Percentiles rank a stretch among this genome's conserved stretches.
These are phyloP conservation scores for Leptographium flavum DNA, from an alignment of 2,329 filamentous ascomycete genomes.

Conservation along the genomic window DNA sequence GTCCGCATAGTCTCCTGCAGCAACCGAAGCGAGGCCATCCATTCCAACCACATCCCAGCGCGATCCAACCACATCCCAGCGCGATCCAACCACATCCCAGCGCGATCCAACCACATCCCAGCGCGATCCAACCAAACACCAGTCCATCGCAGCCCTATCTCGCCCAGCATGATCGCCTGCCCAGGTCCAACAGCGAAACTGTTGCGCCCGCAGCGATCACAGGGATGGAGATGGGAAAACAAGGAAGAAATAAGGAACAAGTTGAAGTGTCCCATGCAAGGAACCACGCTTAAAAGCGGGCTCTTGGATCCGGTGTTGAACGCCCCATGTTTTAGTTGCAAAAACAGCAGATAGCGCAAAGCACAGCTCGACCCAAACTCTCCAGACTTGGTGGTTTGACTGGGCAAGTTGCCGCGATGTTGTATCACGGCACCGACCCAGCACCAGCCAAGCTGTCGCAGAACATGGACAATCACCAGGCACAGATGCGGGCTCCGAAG, in stretches of 20 bases:
- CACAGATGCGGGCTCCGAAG: not conserved
- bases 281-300: conserved; percentile 30
- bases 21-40: not conserved
- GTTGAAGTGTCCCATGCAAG: conserved; percentile 50
- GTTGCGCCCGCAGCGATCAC: not conserved
- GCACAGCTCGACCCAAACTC: conserved; percentile 47
- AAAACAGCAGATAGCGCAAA: conserved; percentile 66
- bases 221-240: conserved; percentile 13
- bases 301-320: conserved; percentile 63
- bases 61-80: not conserved
- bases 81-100: too few relatives aligned
- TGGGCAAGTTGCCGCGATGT: conserved; percentile 45
- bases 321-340: conserved; percentile 71
- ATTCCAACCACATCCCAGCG: not conserved
- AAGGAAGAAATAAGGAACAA: conserved; percentile 33
- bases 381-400: conserved; percentile 23
- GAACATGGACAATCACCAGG: not conserved
- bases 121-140: not conserved
- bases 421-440: conserved; percentile 44
- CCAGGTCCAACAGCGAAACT: not conserved
- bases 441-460: conserved; percentile 4
- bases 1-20: not conserved
- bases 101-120: too few relatives aligned
- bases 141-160: too few relatives aligned
- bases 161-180: too few relatives aligned